phyloP scores from a whole-genome alignment of 2,329 filamentous ascomycete species.

The Lomentospora prolificans region DNA sequence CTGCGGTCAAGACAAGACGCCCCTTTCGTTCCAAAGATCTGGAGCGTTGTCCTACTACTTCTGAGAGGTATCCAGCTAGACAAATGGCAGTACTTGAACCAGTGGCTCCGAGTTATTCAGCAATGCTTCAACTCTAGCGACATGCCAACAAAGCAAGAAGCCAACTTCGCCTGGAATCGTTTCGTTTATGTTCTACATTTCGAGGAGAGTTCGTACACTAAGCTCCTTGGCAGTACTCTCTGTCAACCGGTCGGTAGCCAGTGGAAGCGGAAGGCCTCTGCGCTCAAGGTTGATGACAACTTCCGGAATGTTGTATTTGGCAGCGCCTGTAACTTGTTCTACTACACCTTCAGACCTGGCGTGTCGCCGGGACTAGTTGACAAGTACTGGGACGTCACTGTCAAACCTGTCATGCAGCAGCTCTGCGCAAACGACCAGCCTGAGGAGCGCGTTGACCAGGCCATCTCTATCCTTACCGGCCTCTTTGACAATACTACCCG shows the following conservation, averaged over 20 bases:
- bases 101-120: slow-evolving; percentile 73
- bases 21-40: slow-evolving; percentile 71
- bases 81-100: slow-evolving; percentile 63
- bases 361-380: slow-evolving; percentile 58
- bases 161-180: slow-evolving; percentile 78
- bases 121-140: slow-evolving; percentile 76
- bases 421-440: slow-evolving; percentile 34
- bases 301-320: slow-evolving; percentile 50
- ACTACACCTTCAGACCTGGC: slow-evolving; percentile 70
- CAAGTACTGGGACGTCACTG: slow-evolving; percentile 66
- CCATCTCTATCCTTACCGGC: slow-evolving; percentile 56
- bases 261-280: slow-evolving; percentile 50
- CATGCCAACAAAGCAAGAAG: slow-evolving; percentile 58
- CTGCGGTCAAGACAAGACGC: slow-evolving; percentile 10
- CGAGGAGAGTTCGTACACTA: slow-evolving; percentile 48
- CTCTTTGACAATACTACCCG: slow-evolving; percentile 53
- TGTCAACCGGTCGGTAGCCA: slow-evolving; percentile 60
- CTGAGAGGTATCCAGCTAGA: slow-evolving; percentile 51
- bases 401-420: slow-evolving; percentile 52
- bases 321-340: slow-evolving; percentile 70
- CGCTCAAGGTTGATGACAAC: slow-evolving; percentile 45
- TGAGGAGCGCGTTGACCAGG: slow-evolving; percentile 43
- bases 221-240: slow-evolving; percentile 38
- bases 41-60: slow-evolving; percentile 74
- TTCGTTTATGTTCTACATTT: slow-evolving; percentile 66